Evolutionary conservation across 1,284 basidiomycete genomes (phyloP).

Genomic region (Malassezia sp.): DNA sequence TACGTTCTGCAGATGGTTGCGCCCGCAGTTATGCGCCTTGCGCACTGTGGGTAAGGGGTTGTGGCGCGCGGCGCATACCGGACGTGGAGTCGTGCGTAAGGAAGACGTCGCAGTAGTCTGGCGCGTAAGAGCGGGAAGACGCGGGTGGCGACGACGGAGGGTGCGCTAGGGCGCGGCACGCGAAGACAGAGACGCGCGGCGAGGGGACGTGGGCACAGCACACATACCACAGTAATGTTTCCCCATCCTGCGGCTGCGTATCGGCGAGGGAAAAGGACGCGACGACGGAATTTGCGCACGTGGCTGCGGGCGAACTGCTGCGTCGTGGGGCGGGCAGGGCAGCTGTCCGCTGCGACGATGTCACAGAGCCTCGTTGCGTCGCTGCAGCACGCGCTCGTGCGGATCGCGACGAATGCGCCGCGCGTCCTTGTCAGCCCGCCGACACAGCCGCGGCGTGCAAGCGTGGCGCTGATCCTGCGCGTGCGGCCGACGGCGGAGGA

Average conservation of each 20-base stretch:
- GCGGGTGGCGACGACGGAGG: no score
- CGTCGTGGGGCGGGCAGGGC: no score
- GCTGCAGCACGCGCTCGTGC: slow-evolving; percentile 36
- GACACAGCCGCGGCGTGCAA: slow-evolving; percentile 42
- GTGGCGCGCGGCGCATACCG: slow-evolving; percentile 11
- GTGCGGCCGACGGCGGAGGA: slow-evolving; percentile 35
- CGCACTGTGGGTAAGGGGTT: slow-evolving; percentile 56
- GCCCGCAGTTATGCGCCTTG: slow-evolving; percentile 91
- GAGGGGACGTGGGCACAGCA: not conserved
- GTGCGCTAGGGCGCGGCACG: not conserved
- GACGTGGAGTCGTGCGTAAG: slow-evolving; percentile 44
- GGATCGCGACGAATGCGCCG: slow-evolving; percentile 35
- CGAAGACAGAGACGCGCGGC: not conserved
- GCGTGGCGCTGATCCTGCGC: slow-evolving; percentile 43
- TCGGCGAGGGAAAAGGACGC: not conserved
- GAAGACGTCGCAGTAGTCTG: slow-evolving; percentile 44
- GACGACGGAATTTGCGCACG: not conserved
- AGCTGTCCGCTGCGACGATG: no score
- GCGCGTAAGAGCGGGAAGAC: no score
- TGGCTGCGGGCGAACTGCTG: no score
- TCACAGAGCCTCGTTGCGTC: slow-evolving; percentile 18
- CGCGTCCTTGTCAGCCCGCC: slow-evolving; percentile 40
- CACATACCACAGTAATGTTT: slow-evolving; percentile 39
- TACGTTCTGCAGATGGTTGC: slow-evolving; percentile 92
- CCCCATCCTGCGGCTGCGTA: slow-evolving; percentile 24